Evolutionary conservation across 352 stramenopile genomes (phyloP).

Genomic region (Pythium coloratum): DNA sequence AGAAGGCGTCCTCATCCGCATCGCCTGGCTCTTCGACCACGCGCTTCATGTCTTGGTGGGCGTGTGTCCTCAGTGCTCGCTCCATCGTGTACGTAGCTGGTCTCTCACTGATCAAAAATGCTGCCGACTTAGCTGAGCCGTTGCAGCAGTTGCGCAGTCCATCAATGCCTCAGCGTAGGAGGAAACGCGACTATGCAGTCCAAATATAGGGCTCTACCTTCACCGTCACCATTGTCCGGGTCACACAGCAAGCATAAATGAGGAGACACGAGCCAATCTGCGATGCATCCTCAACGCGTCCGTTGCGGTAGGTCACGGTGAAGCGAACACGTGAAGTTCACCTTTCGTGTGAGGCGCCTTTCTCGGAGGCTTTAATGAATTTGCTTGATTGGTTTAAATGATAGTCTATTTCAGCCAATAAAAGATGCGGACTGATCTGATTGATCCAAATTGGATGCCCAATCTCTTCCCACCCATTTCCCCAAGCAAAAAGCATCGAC

Average conservation of each 20-base stretch:
- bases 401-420: constrained; percentile 20
- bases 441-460: constrained; percentile 20
- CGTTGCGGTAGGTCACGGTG: too few relatives aligned
- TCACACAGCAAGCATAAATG: too few relatives aligned
- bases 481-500: constrained; percentile 7
- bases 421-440: not conserved
- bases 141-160: not conserved
- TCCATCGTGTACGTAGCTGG: constrained; percentile 3
- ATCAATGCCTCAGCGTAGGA: not conserved
- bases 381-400: constrained; percentile 13
- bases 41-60: constrained; percentile 9
- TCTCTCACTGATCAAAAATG: too few relatives aligned
- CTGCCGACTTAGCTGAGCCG: not conserved
- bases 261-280: too few relatives aligned
- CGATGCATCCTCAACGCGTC: too few relatives aligned
- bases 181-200: not conserved
- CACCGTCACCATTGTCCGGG: not conserved
- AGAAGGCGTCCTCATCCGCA: constrained; percentile 22
- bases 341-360: too few relatives aligned
- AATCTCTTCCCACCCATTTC: constrained; percentile 33
- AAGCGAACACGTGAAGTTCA: too few relatives aligned
- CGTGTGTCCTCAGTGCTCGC: constrained; percentile 7
- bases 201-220: not conserved
- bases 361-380: not conserved
- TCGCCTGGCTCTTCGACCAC: not conserved